Conservation (phyloP, 495 filamentous ascomycete species). For the Podospora comata region DNA sequence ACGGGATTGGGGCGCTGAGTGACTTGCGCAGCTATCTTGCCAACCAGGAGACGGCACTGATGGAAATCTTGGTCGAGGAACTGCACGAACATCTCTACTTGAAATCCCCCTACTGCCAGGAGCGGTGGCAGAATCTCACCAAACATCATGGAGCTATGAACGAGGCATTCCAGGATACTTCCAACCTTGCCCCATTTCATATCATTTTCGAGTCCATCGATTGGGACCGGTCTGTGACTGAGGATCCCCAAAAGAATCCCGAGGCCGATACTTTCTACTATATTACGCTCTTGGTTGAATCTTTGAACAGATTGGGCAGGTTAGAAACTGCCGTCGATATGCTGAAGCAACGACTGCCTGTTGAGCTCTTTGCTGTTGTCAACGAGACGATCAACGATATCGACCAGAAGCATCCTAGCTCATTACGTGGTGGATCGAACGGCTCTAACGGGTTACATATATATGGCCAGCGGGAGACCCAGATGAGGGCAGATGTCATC, state of each 20-base stretch:
- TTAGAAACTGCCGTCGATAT: constrained; percentile 82
- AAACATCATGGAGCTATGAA: constrained; percentile 46
- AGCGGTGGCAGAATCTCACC: constrained; percentile 79
- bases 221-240: constrained; percentile 60
- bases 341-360: constrained; percentile 87
- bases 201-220: constrained; percentile 78
- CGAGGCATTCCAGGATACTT: constrained; percentile 46
- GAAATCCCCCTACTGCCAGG: constrained; percentile 93
- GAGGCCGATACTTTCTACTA: constrained; percentile 94
- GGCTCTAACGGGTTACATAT: constrained; percentile 60
- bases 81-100: constrained; percentile 96
- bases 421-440: constrained; percentile 52
- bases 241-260: constrained; percentile 85
- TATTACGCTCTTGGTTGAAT: constrained; percentile 81
- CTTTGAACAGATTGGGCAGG: constrained; percentile 80
- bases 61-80: constrained; percentile 94
- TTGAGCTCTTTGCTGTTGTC: constrained; percentile 90
- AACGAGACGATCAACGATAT: constrained; percentile 93
- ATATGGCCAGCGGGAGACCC: constrained; percentile 62
- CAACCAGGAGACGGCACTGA: constrained; percentile 86
- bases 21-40: constrained; percentile 84
- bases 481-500: constrained; percentile 74
- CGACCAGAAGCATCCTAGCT: constrained; percentile 81
- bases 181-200: constrained; percentile 59
- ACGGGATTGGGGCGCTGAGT: constrained; percentile 82